Conservation (phyloP, 352 stramenopile species). For the Thraustochytrium striatum region DNA sequence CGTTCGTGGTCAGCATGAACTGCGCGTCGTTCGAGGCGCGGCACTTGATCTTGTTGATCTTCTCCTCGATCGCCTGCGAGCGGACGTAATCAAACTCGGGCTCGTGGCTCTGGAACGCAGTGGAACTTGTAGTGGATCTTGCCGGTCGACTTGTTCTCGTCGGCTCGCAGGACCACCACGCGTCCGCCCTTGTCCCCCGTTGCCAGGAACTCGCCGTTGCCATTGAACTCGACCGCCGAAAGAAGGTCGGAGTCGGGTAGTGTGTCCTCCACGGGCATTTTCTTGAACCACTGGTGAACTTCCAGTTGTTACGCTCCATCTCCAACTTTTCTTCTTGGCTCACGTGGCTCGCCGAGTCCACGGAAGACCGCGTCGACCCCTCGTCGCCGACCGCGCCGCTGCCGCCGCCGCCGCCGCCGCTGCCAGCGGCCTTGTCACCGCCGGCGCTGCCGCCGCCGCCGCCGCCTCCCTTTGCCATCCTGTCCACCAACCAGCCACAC, state of each 20-base stretch:
- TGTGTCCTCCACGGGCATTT: slow-evolving; percentile 50
- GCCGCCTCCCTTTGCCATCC: too few species aligned
- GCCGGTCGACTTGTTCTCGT: slow-evolving; percentile 12
- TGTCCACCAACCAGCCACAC: too few species aligned
- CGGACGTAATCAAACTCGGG: slow-evolving; percentile 95
- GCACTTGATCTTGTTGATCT: slow-evolving; percentile 94
- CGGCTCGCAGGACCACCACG: slow-evolving; percentile 75
- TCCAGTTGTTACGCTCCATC: slow-evolving; percentile 48
- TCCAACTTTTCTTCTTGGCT: not conserved
- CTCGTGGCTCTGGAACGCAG: slow-evolving; percentile 83
- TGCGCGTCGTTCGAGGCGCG: slow-evolving; percentile 73
- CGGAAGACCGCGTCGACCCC: too few species aligned
- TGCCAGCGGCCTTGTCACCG: too few species aligned
- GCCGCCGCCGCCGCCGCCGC: too few species aligned
- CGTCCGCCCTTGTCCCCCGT: slow-evolving; percentile 86
- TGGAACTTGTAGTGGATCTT: slow-evolving; percentile 75
- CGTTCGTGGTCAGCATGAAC: slow-evolving; percentile 86
- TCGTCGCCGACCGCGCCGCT: too few species aligned
- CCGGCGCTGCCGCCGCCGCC: too few species aligned
- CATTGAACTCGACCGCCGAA: slow-evolving; percentile 87
- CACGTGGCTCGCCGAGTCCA: not conserved
- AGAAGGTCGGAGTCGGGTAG: slow-evolving; percentile 79
- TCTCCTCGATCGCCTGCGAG: slow-evolving; percentile 91
- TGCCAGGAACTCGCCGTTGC: slow-evolving; percentile 81
- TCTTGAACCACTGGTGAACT: slow-evolving; percentile 59